Evolutionary conservation across 1,284 basidiomycete species (phyloP), one percentile per base, ranked within the genome.

Genomic region (Pascua sp.): DNA sequence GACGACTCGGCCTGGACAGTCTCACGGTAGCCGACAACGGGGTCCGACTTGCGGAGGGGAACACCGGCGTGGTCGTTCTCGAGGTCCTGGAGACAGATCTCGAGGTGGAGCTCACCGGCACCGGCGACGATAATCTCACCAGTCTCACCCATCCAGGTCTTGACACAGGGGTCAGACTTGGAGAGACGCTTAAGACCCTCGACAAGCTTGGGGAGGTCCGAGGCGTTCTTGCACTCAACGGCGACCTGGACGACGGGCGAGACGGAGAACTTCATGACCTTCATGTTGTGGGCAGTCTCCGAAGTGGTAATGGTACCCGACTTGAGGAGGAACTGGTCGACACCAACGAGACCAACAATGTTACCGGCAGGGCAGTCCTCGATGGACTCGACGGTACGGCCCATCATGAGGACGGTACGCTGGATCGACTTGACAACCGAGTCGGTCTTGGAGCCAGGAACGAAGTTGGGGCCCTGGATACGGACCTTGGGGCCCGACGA

Each of bases 241-340:
- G 95, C 92, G 76, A 98, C 92, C 80, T 89, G 96, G 49, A 99
- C 96, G 86, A 99, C 96, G 72, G 95, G 96, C 45, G 96, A 98
- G 64, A 98, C 96, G 77, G 92, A 95, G 86, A 95, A 96, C 84
- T 91, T 93, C 95, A 98, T 98, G 81, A 98, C 94, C 83, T 84
- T 92, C 91, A 98, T 96, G 86, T 98, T 98, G 86, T 98, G 96
- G 53, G 96, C 96, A 57, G 94, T 97, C 82, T 98, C 96, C 59
- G 91, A 93, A 63, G 89, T 87, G 65, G 96, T 98, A 72, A 99
- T 86, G 66, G 96, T 99, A 81, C 96, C 95, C 69, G 86, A 92
- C 87, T 98, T 98, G 80, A 98, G 89, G 82, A 99, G 82, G 90
- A 98, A 99, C 82, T 98, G 96, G 82, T 99, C 96, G 73, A 98